Evolutionary conservation across 1,284 basidiomycete genomes (phyloP).

Genomic region (Tilletia indica): DNA sequence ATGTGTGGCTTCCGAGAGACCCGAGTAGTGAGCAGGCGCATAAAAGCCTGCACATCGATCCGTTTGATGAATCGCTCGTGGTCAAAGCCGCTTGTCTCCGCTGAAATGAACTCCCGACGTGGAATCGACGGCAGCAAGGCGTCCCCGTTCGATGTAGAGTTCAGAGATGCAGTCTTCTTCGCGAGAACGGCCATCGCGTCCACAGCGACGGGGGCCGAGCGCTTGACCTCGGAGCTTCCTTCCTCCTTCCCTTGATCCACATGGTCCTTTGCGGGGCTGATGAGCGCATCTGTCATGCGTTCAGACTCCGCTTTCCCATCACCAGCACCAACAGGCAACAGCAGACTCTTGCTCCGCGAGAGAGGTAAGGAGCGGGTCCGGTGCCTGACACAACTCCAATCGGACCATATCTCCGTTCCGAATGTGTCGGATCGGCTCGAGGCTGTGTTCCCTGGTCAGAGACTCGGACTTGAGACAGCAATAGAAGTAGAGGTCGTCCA

Average conservation of each 20-base stretch:
- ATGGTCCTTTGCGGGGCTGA: conserved; percentile 4
- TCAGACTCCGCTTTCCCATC: background rate
- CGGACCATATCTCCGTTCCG: conserved; percentile 8
- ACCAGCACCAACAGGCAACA: background rate
- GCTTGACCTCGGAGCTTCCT: background rate
- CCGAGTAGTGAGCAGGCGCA: too few species aligned
- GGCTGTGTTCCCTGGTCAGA: conserved; percentile 45
- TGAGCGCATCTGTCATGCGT: conserved; percentile 2
- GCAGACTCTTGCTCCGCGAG: background rate
- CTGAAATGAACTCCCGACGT: conserved; percentile 2
- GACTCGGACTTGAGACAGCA: conserved; percentile 30
- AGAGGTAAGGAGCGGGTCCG: background rate
- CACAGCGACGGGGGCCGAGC: background rate
- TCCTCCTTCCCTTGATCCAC: background rate
- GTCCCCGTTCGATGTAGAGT: background rate
- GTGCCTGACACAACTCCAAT: background rate
- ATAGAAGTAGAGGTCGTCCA: conserved; percentile 39
- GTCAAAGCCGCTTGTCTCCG: too few species aligned
- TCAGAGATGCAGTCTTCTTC: background rate
- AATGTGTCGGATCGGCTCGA: conserved; percentile 54
- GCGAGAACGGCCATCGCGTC: conserved; percentile 10
- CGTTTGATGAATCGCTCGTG: too few species aligned
- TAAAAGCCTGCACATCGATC: too few species aligned
- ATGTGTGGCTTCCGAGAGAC: too few species aligned
- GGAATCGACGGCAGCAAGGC: background rate